A percentile compares a stretch with the other conserved stretches of the same genome.
phyloP scores from a whole-genome alignment of 2,329 filamentous ascomycete species.

The Pseudogymnoascus verrucosus region DNA sequence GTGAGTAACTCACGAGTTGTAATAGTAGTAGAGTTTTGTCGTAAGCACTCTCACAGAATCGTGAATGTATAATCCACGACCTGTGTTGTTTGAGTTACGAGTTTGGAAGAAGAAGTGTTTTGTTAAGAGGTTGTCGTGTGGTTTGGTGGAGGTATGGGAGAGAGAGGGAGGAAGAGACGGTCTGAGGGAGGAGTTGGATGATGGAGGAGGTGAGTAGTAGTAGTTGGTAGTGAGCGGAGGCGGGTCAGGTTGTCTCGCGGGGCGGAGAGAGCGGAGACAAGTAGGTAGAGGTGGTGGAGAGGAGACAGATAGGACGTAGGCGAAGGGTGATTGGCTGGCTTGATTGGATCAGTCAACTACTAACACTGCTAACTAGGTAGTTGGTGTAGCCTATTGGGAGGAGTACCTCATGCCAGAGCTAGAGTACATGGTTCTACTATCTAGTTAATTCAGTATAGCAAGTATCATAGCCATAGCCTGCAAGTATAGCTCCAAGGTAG shows the following conservation, averaged over 20 bases:
- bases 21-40: not conserved
- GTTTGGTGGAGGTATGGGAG: conserved; percentile 13
- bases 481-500: not conserved
- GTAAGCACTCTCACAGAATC: not conserved
- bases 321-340: not conserved
- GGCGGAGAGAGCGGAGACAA: conserved; percentile 4
- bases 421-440: not conserved
- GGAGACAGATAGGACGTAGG: conserved; percentile 10
- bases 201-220: too few species aligned
- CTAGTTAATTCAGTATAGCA: not conserved
- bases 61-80: conserved; percentile 4
- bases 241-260: not conserved
- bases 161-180: conserved; percentile 13
- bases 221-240: too few species aligned
- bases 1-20: not conserved
- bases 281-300: not conserved
- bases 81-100: not conserved
- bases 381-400: not conserved
- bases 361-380: not conserved
- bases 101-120: not conserved
- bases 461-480: not conserved
- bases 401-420: too few species aligned
- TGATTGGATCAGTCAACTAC: not conserved
- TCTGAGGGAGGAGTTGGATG: conserved; percentile 6
- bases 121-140: not conserved